These are phyloP conservation scores for Punctularia strigosozonata DNA, from an alignment of 768 basidiomycete genomes.

Conservation along the genomic window DNA sequence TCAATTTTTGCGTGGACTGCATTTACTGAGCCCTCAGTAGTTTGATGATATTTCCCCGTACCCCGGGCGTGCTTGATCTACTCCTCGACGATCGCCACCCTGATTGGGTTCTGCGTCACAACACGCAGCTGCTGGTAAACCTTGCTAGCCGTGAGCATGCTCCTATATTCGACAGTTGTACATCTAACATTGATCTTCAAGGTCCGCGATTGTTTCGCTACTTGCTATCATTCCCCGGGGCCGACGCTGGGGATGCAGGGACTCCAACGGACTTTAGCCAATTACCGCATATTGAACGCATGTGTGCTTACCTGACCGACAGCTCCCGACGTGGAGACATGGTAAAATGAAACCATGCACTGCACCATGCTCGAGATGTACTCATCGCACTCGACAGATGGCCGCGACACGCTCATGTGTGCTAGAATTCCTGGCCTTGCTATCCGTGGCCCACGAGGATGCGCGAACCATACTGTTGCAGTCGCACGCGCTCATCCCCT, in stretches of 20 bases:
- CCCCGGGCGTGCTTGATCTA: conserved; percentile 28
- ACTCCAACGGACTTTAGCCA: conserved; percentile 16
- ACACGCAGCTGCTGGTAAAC: conserved; percentile 37
- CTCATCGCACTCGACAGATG: too few species aligned
- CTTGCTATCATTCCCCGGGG: conserved; percentile 28
- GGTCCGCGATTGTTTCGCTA: conserved; percentile 26
- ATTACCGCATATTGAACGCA: conserved; percentile 32
- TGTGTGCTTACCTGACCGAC: conserved; percentile 39
- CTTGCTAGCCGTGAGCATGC: conserved; percentile 40
- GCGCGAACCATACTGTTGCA: conserved; percentile 26
- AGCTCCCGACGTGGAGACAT: conserved; percentile 22
- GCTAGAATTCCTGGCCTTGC: conserved; percentile 27
- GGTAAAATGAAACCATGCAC: too few species aligned
- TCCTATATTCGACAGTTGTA: conserved; percentile 2
- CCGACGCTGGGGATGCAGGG: conserved; percentile 8
- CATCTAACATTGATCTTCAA: conserved; percentile 17
- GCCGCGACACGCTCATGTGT: too few species aligned
- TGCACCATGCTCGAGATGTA: too few species aligned
- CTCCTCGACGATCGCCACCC: conserved; percentile 44
- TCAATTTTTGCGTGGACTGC: background rate
- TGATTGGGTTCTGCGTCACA: conserved; percentile 33
- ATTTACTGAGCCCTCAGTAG: conserved; percentile 20
- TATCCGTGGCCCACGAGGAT: conserved; percentile 27
- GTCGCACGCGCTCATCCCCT: conserved; percentile 50
- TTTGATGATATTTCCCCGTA: conserved; percentile 25